Base-by-base conservation (phyloP, 2,329 filamentous ascomycete species). In the Mollisia scopiformis region DNA sequence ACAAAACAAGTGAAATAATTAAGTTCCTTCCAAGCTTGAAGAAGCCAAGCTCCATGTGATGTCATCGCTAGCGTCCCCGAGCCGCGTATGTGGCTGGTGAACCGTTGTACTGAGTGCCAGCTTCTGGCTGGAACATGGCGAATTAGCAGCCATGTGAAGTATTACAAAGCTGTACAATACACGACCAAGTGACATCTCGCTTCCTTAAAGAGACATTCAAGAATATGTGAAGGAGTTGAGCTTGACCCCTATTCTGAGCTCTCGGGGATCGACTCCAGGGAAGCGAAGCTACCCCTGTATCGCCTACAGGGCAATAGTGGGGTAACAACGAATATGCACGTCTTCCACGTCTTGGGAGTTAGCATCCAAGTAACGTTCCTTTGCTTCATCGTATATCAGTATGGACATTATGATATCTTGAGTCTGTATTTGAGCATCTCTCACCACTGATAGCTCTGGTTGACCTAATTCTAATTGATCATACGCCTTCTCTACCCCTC, bases 251-350 rank as follows among this genome's bases (percentile, higher is more conserved):
- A 55, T 46, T 54, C 7, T 28, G 2, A 23, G 30, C 21, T 13
- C 49, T 16, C 27, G 30, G 53, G 10, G 39, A 56, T 46, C 53
- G 46, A 16, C 53, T 43, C 30, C 27, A 33, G 33, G 37, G 53
- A 56, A 56, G 37, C 53, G 53, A 56, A n/a, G 56, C 23, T 47
- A 28, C 25, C 43, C 43, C 43, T 47, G 43, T n/a, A n/a, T 28
- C 43, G 8, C 43, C 7, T 47, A 47, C 43, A n/a, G n/a, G n/a
- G n/a, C n/a, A 52, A 57, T 52, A 57, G 55, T 37, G 55, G 55
- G 55, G 47, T 54, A 41, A n/a, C 23, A 54, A 28, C 33, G 23
- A 13, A 2, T 23, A 35, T 23, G 11, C 25, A 43, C 16, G 21
- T 16, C 13, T 46, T 46, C 10, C 23, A 47, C 43, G 21, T 28